Evolutionary conservation across 2,329 filamentous ascomycete species (phyloP), one percentile per base, ranked within the genome.

Genomic region (Chalaropsis ovoidea): DNA sequence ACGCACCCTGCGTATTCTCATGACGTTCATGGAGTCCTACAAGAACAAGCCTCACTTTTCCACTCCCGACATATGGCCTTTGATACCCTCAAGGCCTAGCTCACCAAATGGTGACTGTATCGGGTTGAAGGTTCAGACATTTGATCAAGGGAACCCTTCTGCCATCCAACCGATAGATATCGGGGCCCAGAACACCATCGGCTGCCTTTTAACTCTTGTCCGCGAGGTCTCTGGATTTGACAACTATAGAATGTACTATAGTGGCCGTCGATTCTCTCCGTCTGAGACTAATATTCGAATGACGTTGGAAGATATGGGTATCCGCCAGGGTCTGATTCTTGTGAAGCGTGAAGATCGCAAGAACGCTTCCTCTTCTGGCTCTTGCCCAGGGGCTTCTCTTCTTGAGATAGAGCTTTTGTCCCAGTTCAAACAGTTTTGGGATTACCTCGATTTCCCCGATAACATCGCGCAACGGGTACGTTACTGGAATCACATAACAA

Each of bases 401-500:
- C 81, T 97, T 2, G 90, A 97, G 72, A 80, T 83, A 13, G 89
- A 93, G 70, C 86, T 97, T 24, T 77, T 94, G 70, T 81, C 85
- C 66, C 89, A 95, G 73, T 95, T 96, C 71, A 82, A 89, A 64
- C 86, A 93, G 68, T 76, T 99, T 27, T 96, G 94, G 80, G 82
- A 84, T 54, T 88, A 93, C 71, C 79, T 97, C 64, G 84, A 85
- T 69, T 82, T 92, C 76, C 82, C 89, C 56, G 86, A 92, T 67
- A 79, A 77, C 62, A 77, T 90, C 52, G 85, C 88, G 6, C 78
- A 82, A 71, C 85, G 89, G 78, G 86, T 87, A 78, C 70, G 75
- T 67, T 22, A 19, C 2, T 3, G 47, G 1, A 17, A 10, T 11
- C 65, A 65, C 72, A 73, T 47, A 73, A 64, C 49, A 45, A 54